Evolutionary conservation across 2,329 filamentous ascomycete genomes (phyloP).

Genomic region (Verticillium zaregamsianum): DNA sequence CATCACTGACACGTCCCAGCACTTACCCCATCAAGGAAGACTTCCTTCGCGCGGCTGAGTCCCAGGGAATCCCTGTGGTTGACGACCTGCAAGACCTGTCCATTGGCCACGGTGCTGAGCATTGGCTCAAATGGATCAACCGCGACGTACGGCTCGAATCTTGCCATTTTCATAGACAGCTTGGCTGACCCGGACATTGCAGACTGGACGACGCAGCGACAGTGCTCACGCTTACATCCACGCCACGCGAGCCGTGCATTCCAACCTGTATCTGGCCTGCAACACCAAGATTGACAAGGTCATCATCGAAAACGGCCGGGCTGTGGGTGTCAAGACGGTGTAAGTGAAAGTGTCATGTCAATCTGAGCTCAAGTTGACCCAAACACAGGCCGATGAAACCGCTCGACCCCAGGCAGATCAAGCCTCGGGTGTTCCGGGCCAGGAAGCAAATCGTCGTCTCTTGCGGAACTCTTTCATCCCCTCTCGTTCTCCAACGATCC

Average conservation of each 20-base stretch:
- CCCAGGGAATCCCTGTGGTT: slow-evolving; percentile 68
- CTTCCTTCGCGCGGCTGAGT: slow-evolving; percentile 68
- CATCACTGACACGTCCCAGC: slow-evolving; percentile 19
- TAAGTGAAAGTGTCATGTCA: slow-evolving; percentile 24
- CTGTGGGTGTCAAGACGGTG: slow-evolving; percentile 68
- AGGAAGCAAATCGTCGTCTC: slow-evolving; percentile 72
- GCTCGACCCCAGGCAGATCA: slow-evolving; percentile 49
- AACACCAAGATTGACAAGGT: slow-evolving; percentile 79
- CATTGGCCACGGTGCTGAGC: slow-evolving; percentile 68
- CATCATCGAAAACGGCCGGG: slow-evolving; percentile 67
- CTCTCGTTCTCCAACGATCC: slow-evolving; percentile 70
- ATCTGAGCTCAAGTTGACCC: slow-evolving; percentile 6
- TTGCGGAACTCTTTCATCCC: slow-evolving; percentile 69
- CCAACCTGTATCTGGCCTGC: slow-evolving; percentile 67
- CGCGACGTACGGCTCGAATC: slow-evolving; percentile 40
- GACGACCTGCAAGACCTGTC: slow-evolving; percentile 72
- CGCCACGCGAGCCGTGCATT: slow-evolving; percentile 64
- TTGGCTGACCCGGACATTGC: neutral
- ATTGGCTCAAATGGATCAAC: slow-evolving; percentile 87
- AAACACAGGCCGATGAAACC: slow-evolving; percentile 55
- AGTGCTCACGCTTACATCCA: slow-evolving; percentile 77
- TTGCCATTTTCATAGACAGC: neutral
- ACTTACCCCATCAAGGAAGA: slow-evolving; percentile 80
- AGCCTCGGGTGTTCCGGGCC: slow-evolving; percentile 55
- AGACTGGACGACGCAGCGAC: slow-evolving; percentile 69